These are phyloP conservation scores for Stevia rebaudiana DNA, from an alignment of 140 eudicot genomes.

Conservation along the genomic window DNA sequence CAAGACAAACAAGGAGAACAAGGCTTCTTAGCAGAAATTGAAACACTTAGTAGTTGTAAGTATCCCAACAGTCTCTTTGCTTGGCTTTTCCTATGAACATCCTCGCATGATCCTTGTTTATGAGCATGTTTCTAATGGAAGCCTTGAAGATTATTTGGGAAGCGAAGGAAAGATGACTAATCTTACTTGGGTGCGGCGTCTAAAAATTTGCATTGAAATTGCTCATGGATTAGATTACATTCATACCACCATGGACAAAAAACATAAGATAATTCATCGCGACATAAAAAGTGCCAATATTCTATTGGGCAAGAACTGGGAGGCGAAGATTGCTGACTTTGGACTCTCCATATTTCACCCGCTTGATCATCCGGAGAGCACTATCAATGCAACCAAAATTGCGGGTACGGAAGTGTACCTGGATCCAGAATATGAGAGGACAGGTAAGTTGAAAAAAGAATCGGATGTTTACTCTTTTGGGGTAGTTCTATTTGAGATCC, in stretches of 20 bases:
- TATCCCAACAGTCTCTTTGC: slow-evolving; percentile 3
- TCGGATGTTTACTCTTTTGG: slow-evolving; percentile 3
- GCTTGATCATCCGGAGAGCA: not conserved
- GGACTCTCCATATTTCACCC: not conserved
- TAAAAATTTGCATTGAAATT: slow-evolving; percentile 8
- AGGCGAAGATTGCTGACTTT: slow-evolving; percentile 9
- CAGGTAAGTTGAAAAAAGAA: not conserved
- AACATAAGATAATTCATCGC: slow-evolving; percentile 5
- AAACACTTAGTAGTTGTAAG: not conserved
- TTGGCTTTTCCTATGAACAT: not conserved
- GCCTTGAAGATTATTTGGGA: slow-evolving; percentile 1
- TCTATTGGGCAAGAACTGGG: not conserved
- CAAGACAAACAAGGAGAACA: not conserved
- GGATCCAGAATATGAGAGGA: slow-evolving; percentile 1
- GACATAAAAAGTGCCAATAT: slow-evolving; percentile 6
- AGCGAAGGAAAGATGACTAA: not conserved
- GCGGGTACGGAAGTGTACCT: not conserved
- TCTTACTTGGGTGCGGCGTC: not conserved
- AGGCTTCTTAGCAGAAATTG: not conserved
- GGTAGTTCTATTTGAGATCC: not conserved
- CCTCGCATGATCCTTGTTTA: not conserved
- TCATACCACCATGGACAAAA: not conserved
- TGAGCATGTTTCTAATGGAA: slow-evolving; percentile 1
- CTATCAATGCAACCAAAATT: not conserved
- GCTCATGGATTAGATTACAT: slow-evolving; percentile 4